Percentiles rank a stretch among this genome's conserved stretches.
These are phyloP conservation scores for Grigorovia transvaalensis DNA, from an alignment of 805 yeast genomes.

Conservation along the genomic window DNA sequence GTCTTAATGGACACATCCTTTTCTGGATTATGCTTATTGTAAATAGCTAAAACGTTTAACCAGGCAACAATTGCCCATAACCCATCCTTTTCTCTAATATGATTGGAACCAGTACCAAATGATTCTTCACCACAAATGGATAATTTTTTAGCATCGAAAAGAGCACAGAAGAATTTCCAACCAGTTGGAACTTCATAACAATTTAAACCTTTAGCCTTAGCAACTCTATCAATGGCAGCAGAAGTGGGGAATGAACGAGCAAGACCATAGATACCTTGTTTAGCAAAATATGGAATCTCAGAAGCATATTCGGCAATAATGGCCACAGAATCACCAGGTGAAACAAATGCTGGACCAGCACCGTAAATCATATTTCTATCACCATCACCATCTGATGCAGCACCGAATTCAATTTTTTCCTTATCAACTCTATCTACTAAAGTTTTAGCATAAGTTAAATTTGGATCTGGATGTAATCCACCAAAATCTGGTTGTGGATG, in stretches of 20 bases:
- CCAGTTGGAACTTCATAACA: conserved; percentile 97
- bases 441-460: conserved; percentile 84
- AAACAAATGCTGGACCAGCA: conserved; percentile 74
- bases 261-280: conserved; percentile 78
- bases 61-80: conserved; percentile 96
- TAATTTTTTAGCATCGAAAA: conserved; percentile 85
- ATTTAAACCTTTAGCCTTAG: conserved; percentile 59
- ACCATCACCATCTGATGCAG: conserved; percentile 99
- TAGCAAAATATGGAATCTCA: conserved; percentile 85
- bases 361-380: conserved; percentile 99
- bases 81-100: conserved; percentile 95
- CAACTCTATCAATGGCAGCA: conserved; percentile 87
- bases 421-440: conserved; percentile 79
- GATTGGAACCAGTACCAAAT: conserved; percentile 96
- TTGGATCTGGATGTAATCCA: conserved; percentile 97
- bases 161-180: conserved; percentile 95
- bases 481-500: conserved; percentile 85
- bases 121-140: conserved; percentile 98
- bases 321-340: conserved; percentile 98
- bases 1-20: conserved; percentile 56
- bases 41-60: conserved; percentile 89
- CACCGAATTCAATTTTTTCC: conserved; percentile 82
- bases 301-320: conserved; percentile 88
- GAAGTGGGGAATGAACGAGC: conserved; percentile 98
- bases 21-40: conserved; percentile 49